A percentile compares a stretch with the other conserved stretches of the same genome.
Conservation (phyloP, 371 early-diverging fungal species). For the Mycotypha africana region DNA sequence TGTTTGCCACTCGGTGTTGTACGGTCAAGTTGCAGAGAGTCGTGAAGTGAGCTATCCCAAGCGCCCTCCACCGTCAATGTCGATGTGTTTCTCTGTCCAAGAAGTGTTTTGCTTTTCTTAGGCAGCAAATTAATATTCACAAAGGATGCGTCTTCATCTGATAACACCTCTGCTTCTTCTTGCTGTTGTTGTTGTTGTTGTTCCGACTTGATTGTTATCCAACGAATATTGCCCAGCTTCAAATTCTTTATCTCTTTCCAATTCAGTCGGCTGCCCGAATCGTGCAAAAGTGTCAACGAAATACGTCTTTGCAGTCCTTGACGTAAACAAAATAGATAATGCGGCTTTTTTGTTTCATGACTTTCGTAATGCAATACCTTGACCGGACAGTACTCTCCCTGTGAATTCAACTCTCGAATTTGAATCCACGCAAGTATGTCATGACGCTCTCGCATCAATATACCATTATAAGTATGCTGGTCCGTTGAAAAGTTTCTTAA, state of each 20-base stretch:
- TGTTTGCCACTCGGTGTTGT: constrained; percentile 55
- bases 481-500: background rate
- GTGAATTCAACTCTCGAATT: constrained; percentile 53
- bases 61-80: constrained; percentile 40
- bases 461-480: constrained; percentile 14
- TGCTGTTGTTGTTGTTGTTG: too few relatives aligned
- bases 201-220: constrained; percentile 50
- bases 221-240: constrained; percentile 58
- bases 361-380: constrained; percentile 28
- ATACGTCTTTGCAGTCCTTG: constrained; percentile 80
- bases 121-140: constrained; percentile 41
- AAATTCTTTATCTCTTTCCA: constrained; percentile 44
- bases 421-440: constrained; percentile 59
- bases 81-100: constrained; percentile 45
- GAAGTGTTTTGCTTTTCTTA: constrained; percentile 21
- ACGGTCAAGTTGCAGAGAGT: constrained; percentile 63
- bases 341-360: constrained; percentile 21
- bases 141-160: too few relatives aligned
- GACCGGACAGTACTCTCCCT: constrained; percentile 68
- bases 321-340: constrained; percentile 53
- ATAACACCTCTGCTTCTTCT: too few relatives aligned
- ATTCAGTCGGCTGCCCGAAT: constrained; percentile 56
- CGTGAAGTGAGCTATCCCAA: constrained; percentile 86
- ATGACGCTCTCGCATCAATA: constrained; percentile 53
- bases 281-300: constrained; percentile 56